Conservation (phyloP, 345 rosid genomes). For the Citrus hindsii region DNA sequence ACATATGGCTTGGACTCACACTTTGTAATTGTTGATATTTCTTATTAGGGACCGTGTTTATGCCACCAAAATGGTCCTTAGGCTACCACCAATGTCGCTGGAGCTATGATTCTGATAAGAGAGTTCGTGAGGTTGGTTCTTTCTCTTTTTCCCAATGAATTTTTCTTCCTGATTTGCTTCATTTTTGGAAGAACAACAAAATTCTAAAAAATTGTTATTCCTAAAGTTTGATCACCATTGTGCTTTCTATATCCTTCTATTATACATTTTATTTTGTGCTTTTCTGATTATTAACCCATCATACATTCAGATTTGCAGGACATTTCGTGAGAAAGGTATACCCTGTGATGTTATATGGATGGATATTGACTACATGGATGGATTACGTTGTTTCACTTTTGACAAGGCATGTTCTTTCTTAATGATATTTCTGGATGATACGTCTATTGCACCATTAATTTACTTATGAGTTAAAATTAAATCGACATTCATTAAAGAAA, state of each 20-base stretch:
- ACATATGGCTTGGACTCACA: neutral
- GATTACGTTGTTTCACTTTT: constrained; percentile 93
- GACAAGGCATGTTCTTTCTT: constrained; percentile 52
- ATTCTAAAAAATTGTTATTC: neutral
- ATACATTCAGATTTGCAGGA: constrained; percentile 50
- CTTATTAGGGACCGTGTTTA: constrained; percentile 67
- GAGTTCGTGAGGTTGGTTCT: constrained; percentile 85
- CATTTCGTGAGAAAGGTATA: constrained; percentile 76
- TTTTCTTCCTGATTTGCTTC: neutral
- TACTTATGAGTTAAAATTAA: too few relatives aligned
- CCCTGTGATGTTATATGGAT: constrained; percentile 95
- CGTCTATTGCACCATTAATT: neutral
- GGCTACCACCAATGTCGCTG: constrained; percentile 96
- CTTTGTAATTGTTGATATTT: neutral
- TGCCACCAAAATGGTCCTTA: constrained; percentile 96
- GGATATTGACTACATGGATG: constrained; percentile 99
- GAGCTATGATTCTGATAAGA: constrained; percentile 79
- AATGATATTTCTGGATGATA: constrained; percentile 2
- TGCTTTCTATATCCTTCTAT: neutral
- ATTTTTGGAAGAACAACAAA: neutral
- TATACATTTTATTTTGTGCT: neutral
- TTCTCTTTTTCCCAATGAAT: neutral
- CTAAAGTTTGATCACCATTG: neutral
- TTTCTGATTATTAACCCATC: constrained; percentile 13
- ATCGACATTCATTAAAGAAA: neutral